These are phyloP conservation scores for Fusarium aywerte DNA, from an alignment of 2,329 filamentous ascomycete genomes.

Conservation along the genomic window DNA sequence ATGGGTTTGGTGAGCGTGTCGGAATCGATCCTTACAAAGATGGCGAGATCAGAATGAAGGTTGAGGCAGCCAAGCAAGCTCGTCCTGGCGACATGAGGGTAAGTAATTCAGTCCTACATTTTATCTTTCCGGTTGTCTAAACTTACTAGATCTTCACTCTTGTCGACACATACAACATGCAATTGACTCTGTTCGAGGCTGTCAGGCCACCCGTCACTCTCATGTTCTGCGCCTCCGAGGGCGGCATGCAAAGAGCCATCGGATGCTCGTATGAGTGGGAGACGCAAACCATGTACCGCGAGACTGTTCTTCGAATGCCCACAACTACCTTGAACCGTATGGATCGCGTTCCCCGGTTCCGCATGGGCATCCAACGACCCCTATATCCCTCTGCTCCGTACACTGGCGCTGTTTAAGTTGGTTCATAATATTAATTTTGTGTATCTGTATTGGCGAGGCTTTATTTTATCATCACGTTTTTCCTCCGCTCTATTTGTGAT, in stretches of 20 bases:
- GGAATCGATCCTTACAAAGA: slow-evolving; percentile 45
- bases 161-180: slow-evolving; percentile 52
- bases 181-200: slow-evolving; percentile 50
- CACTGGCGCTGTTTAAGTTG: slow-evolving; percentile 18
- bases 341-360: slow-evolving; percentile 42
- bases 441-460: background rate
- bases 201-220: slow-evolving; percentile 42
- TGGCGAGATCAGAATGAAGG: slow-evolving; percentile 40
- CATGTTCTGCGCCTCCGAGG: slow-evolving; percentile 46
- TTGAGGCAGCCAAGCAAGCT: slow-evolving; percentile 45
- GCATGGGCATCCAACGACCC: slow-evolving; percentile 42
- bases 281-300: slow-evolving; percentile 44
- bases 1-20: slow-evolving; percentile 43
- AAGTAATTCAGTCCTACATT: background rate
- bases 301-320: slow-evolving; percentile 43
- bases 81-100: slow-evolving; percentile 46
- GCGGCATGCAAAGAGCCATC: slow-evolving; percentile 45
- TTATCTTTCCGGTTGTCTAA: background rate
- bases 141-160: slow-evolving; percentile 50
- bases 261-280: slow-evolving; percentile 46
- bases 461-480: background rate
- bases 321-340: slow-evolving; percentile 43
- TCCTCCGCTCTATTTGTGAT: too few relatives aligned
- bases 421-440: background rate
- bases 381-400: slow-evolving; percentile 34